A percentile compares a stretch with the other conserved stretches of the same genome.
Conservation (phyloP, 2,329 filamentous ascomycete species). For the Epichloe gansuensis region DNA sequence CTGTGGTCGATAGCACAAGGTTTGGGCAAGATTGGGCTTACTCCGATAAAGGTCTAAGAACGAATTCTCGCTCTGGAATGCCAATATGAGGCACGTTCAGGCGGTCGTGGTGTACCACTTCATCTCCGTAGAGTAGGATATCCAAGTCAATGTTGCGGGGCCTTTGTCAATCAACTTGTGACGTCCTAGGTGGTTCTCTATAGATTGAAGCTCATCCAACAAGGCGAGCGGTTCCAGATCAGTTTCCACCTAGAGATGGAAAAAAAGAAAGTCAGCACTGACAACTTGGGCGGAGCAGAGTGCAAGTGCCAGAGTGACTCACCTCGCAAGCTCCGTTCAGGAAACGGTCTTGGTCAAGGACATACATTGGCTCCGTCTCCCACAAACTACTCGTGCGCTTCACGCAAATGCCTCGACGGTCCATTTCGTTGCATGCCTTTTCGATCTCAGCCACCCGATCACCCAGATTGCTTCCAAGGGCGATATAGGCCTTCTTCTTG, state of each 20-base stretch:
- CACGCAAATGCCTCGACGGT: constrained; percentile 58
- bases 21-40: constrained; percentile 24
- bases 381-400: constrained; percentile 77
- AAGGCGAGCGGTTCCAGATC: constrained; percentile 61
- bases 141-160: constrained; percentile 87
- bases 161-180: constrained; percentile 85
- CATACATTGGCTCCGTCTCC: constrained; percentile 96
- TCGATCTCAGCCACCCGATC: constrained; percentile 80
- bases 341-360: constrained; percentile 76
- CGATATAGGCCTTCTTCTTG: constrained; percentile 57
- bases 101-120: constrained; percentile 53
- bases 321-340: constrained; percentile 91
- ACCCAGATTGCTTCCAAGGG: constrained; percentile 85
- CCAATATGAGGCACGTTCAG: constrained; percentile 75
- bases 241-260: constrained; percentile 58
- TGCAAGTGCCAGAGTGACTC: background rate
- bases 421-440: constrained; percentile 67
- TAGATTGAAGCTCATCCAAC: constrained; percentile 68
- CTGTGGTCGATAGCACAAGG: background rate
- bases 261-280: background rate
- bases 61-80: constrained; percentile 87
- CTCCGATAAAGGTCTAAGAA: constrained; percentile 77
- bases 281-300: background rate
- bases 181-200: constrained; percentile 70
- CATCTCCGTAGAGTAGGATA: constrained; percentile 69